These are phyloP conservation scores for Silybum marianum DNA, from an alignment of 129 eudicot species.

Conservation along the genomic window DNA sequence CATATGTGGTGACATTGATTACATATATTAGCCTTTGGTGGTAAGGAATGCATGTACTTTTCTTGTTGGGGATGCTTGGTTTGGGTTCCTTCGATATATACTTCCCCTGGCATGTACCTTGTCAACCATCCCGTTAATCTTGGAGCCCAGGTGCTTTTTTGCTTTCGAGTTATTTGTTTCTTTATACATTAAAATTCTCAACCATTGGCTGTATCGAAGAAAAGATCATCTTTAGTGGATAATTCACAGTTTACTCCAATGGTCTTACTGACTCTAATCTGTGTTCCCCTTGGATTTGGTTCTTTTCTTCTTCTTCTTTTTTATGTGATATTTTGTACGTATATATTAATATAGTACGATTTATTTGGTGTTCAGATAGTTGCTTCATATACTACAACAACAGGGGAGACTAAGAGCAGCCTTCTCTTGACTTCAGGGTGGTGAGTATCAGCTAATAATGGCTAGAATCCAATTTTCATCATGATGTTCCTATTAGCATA, in stretches of 20 bases:
- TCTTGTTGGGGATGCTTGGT: conserved; percentile 93
- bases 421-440: conserved; percentile 96
- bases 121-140: conserved; percentile 94
- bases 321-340: conserved; percentile 27
- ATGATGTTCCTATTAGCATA: background rate
- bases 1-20: conserved; percentile 76
- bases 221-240: background rate
- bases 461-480: background rate
- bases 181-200: background rate
- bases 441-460: conserved; percentile 39
- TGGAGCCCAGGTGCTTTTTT: conserved; percentile 68
- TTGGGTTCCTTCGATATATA: conserved; percentile 91
- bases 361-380: conserved; percentile 53
- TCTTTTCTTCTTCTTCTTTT: background rate
- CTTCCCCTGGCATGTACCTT: conserved; percentile 99
- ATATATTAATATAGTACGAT: background rate
- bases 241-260: background rate
- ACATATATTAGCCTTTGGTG: conserved; percentile 94
- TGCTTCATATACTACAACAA: conserved; percentile 80
- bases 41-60: conserved; percentile 43
- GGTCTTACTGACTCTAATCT: background rate
- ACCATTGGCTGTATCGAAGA: background rate
- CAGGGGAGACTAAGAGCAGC: conserved; percentile 89
- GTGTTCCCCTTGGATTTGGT: background rate
- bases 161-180: too few relatives aligned